These are phyloP conservation scores for Lentinula guzmanii DNA, from an alignment of 768 basidiomycete species.

Conservation along the genomic window DNA sequence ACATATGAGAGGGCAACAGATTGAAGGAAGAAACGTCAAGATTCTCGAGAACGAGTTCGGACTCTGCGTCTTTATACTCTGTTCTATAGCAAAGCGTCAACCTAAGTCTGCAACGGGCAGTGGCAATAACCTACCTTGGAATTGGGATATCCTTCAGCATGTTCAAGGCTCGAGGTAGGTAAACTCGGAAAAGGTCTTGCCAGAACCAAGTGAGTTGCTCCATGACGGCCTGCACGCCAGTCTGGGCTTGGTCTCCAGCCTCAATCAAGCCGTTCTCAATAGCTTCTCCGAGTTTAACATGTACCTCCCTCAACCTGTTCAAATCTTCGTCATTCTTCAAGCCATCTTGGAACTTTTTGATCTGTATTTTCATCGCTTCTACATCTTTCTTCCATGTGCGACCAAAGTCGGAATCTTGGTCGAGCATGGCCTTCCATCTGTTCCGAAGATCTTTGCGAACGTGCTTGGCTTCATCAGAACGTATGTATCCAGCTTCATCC, in stretches of 20 bases:
- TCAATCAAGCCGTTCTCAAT: conserved; percentile 36
- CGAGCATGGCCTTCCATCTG: conserved; percentile 46
- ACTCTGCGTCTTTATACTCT: conserved; percentile 62
- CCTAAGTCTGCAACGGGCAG: not conserved
- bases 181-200: conserved; percentile 79
- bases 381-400: conserved; percentile 49
- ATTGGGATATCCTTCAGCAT: conserved; percentile 61
- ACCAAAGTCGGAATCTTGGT: conserved; percentile 33
- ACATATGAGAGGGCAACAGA: conserved; percentile 63
- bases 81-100: conserved; percentile 35
- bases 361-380: conserved; percentile 37
- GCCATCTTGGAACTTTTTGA: conserved; percentile 36
- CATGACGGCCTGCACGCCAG: conserved; percentile 44
- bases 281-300: conserved; percentile 40
- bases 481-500: conserved; percentile 44
- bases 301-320: conserved; percentile 37
- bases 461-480: conserved; percentile 38
- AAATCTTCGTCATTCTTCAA: conserved; percentile 47
- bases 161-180: conserved; percentile 51
- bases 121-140: conserved; percentile 41
- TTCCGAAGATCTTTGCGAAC: conserved; percentile 37
- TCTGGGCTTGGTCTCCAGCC: conserved; percentile 28
- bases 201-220: conserved; percentile 72
- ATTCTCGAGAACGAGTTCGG: conserved; percentile 73
- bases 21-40: conserved; percentile 63